These are phyloP conservation scores for Lachancea cidri DNA, from an alignment of 805 yeast species.

Conservation along the genomic window DNA sequence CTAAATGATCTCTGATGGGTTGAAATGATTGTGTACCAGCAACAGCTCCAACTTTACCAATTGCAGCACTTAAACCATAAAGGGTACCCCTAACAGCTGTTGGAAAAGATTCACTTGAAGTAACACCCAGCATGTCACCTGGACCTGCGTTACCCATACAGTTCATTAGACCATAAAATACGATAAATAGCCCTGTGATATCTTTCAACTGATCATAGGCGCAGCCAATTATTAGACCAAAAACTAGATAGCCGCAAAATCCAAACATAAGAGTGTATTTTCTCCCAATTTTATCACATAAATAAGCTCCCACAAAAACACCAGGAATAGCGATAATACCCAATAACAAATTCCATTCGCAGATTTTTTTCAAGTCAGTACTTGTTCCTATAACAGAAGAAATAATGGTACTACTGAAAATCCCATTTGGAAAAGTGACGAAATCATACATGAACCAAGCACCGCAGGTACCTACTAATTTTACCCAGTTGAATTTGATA, in stretches of 20 bases:
- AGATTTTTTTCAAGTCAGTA: slow-evolving; percentile 47
- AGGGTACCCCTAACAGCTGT: slow-evolving; percentile 73
- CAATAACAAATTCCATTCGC: slow-evolving; percentile 69
- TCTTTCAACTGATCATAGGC: slow-evolving; percentile 51
- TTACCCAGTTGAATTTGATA: slow-evolving; percentile 60
- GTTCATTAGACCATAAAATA: slow-evolving; percentile 70
- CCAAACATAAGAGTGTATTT: slow-evolving; percentile 69
- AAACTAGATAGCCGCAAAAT: slow-evolving; percentile 61
- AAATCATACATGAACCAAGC: slow-evolving; percentile 81
- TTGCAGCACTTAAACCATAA: slow-evolving; percentile 72
- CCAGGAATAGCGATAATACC: slow-evolving; percentile 70
- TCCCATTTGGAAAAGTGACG: slow-evolving; percentile 75
- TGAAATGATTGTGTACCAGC: slow-evolving; percentile 70
- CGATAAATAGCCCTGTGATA: slow-evolving; percentile 58
- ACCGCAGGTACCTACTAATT: slow-evolving; percentile 64
- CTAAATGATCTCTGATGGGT: slow-evolving; percentile 59
- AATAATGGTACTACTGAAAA: slow-evolving; percentile 59
- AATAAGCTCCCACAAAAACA: slow-evolving; percentile 60
- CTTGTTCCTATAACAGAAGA: slow-evolving; percentile 42
- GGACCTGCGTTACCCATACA: slow-evolving; percentile 73
- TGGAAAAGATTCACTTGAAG: slow-evolving; percentile 63
- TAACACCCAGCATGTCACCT: slow-evolving; percentile 68
- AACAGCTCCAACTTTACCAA: slow-evolving; percentile 83
- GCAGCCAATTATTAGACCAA: slow-evolving; percentile 68
- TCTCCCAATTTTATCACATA: slow-evolving; percentile 63